Evolutionary conservation across 2,329 filamentous ascomycete species (phyloP).

Genomic region (Septoria linicola): DNA sequence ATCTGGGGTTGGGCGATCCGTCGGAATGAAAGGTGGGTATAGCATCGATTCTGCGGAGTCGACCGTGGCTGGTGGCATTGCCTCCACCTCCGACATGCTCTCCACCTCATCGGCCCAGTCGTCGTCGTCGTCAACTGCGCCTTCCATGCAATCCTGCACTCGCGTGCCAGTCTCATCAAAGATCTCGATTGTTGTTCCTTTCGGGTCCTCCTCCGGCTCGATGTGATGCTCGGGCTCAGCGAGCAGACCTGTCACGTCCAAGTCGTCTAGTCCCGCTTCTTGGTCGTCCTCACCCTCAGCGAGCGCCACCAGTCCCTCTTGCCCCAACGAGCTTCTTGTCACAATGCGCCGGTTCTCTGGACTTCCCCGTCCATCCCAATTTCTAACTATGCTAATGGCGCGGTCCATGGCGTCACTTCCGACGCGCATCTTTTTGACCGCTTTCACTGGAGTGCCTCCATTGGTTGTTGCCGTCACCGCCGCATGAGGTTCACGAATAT

Average conservation of each 20-base stretch:
- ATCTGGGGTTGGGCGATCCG: background rate
- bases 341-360: conserved; percentile 33
- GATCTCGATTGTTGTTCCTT: conserved; percentile 30
- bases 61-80: background rate
- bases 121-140: conserved; percentile 23
- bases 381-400: conserved; percentile 25
- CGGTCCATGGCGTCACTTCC: conserved; percentile 15
- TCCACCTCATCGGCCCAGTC: conserved; percentile 31
- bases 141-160: conserved; percentile 18
- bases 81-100: background rate
- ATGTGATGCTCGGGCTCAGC: background rate
- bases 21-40: background rate
- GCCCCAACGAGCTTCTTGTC: conserved; percentile 27
- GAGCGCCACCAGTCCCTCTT: conserved; percentile 27
- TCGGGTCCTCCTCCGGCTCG: conserved; percentile 17
- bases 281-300: conserved; percentile 23
- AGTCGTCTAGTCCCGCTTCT: conserved; percentile 3
- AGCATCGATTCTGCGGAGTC: background rate
- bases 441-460: conserved; percentile 39
- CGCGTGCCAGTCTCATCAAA: conserved; percentile 30
- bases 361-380: conserved; percentile 34
- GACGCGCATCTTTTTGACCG: conserved; percentile 49
- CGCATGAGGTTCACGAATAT: conserved; percentile 5
- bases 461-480: background rate
- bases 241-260: conserved; percentile 8